Base-by-base conservation (phyloP, 768 basidiomycete genomes). In the Amanita fuliginea region DNA sequence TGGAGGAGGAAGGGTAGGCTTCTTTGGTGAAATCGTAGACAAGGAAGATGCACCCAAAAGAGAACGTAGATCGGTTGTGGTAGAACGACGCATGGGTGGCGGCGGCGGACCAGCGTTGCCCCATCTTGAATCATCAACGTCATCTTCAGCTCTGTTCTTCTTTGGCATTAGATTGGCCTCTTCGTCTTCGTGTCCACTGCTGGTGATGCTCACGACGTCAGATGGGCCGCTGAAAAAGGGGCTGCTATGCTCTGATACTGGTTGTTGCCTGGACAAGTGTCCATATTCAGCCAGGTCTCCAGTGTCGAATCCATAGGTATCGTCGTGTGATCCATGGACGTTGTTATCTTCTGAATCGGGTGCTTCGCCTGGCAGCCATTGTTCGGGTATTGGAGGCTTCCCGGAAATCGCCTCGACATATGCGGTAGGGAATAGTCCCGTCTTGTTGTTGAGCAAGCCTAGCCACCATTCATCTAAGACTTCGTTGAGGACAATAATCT, bases 381-480 rank as follows among this genome's bases (percentile, higher is more conserved):
- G 19, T 52, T 48, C 26, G 41, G 46, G 44, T 52, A 36, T 39
- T 45, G 63, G 53, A 14, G 70, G 63, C 39, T 62, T 66, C 19
- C 65, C 60, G 7, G 64, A 59, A 1, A 74, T 57, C 24, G 67
- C 59, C 55, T 90, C 85, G 7, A 80, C 82, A 63, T 90, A 86
- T 5, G 80, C 74, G 1, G 78, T 74, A 0, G 92, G 92, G 72
- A 96, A 94, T 36, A 95, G 61, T 11, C 92, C 92, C 46, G 74
- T 79, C 53, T 71, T 71, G 1, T 86, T 88, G 49, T 75, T 66
- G 30, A 79, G 61, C 60, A 86, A 80, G 6, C 91, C 92, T 69
- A 91, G 77, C 86, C 89, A 94, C 92, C 92, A 94, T 52, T 80
- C 90, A 53, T 88, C 86, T 30, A 90, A 69, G 0, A 92, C 86